A percentile compares a stretch with the other conserved stretches of the same genome.
Conservation (phyloP, 805 yeast species). For the Dipodascus geniculatus region DNA sequence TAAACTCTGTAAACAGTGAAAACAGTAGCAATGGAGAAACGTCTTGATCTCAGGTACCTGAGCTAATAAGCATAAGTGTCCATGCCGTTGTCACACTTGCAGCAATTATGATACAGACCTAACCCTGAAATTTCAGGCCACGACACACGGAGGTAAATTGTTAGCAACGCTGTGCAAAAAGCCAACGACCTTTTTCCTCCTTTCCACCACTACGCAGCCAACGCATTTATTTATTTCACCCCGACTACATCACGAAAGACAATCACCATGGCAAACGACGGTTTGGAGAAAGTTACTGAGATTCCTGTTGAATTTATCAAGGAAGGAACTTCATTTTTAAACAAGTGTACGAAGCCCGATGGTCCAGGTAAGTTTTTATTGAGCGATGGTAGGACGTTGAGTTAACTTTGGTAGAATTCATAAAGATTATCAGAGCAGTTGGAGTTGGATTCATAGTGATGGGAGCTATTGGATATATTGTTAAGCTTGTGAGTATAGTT, state of each 20-base stretch:
- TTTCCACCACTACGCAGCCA: not conserved
- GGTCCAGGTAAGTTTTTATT: slow-evolving; percentile 43
- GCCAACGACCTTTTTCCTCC: not conserved
- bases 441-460: slow-evolving; percentile 95
- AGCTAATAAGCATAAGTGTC: not conserved
- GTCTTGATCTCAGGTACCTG: not conserved
- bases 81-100: not conserved
- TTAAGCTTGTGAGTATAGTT: slow-evolving; percentile 49
- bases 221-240: not conserved
- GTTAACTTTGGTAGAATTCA: slow-evolving; percentile 45
- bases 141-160: not conserved
- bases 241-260: not conserved
- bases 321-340: slow-evolving; percentile 81
- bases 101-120: not conserved
- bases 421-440: slow-evolving; percentile 84
- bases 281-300: slow-evolving; percentile 27
- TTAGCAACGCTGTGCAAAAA: not conserved
- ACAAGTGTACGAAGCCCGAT: slow-evolving; percentile 89
- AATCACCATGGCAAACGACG: slow-evolving; percentile 16
- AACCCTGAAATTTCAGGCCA: slow-evolving; percentile 1
- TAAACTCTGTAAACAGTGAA: no score
- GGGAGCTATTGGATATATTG: slow-evolving; percentile 95
- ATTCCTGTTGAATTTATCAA: slow-evolving; percentile 83
- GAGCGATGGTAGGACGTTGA: not conserved
- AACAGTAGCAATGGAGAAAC: no score